Percentiles rank a stretch among this genome's conserved stretches.
These are phyloP conservation scores for Diplodia sapinea DNA, from an alignment of 2,329 filamentous ascomycete genomes.

Conservation along the genomic window DNA sequence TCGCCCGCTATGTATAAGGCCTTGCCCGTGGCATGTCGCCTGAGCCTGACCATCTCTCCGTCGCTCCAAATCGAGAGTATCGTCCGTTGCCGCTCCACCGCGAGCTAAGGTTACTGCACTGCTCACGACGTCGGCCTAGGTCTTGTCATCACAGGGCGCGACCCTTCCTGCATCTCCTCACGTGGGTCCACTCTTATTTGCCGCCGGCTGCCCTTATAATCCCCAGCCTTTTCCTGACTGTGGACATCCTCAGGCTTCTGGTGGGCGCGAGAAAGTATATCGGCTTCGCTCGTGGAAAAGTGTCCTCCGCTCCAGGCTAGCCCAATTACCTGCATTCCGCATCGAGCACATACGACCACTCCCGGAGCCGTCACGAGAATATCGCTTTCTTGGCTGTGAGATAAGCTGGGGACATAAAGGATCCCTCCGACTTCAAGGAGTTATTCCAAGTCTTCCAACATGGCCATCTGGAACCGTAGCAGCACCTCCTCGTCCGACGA, in stretches of 20 bases:
- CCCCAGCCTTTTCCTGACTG: constrained; percentile 1
- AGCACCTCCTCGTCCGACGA: constrained; percentile 24
- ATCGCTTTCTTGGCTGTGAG: not conserved
- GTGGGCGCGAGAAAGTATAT: constrained; percentile 19
- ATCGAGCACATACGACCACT: constrained; percentile 4
- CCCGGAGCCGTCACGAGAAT: constrained; percentile 15
- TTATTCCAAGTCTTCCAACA: not conserved
- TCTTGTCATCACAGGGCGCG: constrained; percentile 23
- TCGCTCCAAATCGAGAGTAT: constrained; percentile 17
- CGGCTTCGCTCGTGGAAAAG: not conserved
- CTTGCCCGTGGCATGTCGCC: not conserved
- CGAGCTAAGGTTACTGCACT: constrained; percentile 4
- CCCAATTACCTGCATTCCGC: constrained; percentile 5
- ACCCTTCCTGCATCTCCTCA: not conserved
- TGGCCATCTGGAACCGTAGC: constrained; percentile 29
- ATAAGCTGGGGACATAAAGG: constrained; percentile 14
- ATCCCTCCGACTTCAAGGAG: not conserved
- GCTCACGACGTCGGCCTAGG: constrained; percentile 11
- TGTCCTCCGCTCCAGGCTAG: constrained; percentile 23
- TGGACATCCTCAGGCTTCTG: not conserved
- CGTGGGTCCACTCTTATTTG: constrained; percentile 12
- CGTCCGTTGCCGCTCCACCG: constrained; percentile 7
- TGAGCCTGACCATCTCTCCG: not conserved
- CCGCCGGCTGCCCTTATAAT: constrained; percentile 4
- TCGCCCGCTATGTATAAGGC: constrained; percentile 15